Base-by-base conservation (phyloP, 1,139 yeast genomes). In the Kodamaea ohmeri region DNA sequence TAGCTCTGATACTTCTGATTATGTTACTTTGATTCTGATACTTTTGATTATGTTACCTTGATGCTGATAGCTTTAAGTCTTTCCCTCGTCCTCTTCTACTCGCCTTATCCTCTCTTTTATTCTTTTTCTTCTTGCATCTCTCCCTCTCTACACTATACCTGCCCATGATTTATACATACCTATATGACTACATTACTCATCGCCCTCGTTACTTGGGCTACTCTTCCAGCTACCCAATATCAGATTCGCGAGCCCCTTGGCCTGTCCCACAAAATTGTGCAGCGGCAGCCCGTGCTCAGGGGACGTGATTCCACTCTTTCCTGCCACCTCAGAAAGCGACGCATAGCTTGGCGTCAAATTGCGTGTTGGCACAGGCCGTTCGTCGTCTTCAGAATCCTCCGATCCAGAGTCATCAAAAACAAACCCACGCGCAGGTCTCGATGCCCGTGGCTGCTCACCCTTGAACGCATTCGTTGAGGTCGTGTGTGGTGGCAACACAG, bases 291-390 rank as follows among this genome's bases (percentile, higher is more conserved):
- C 62, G 4, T 61, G 58, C 15, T 65, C 54, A 11, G 69, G 71
- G 52, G 61, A 57, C 17, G 52, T 50, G 32, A 67, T 64, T 4
- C 73, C 72, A 44, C 57, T 67, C 37, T 55, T 60, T 9, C 72
- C 80, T 2, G 81, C 81, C 16, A 76, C 77, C 46, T 73, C 76
- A 35, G 77, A 72, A 28, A 75, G 56, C 8, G 78, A 65, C 32
- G 64, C 61, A 46, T 67, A 68, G 40, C 68, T 65, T 20, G 56
- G 48, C 16, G 58, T 55, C 19, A 35, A 45, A 40, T 27, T 52
- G 46, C 35, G 54, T 2, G 35, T 49, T 36, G 17, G 22, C 36
- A 32, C 40, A 29, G 35, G 30, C n/a, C 30, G 31, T n/a, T 3
- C 22, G 8, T 35, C 39, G 6, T 33, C 40, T n/a, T 38, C 37